These are phyloP conservation scores for Teunomyces gatunensis DNA, from an alignment of 805 yeast species.

Conservation along the genomic window DNA sequence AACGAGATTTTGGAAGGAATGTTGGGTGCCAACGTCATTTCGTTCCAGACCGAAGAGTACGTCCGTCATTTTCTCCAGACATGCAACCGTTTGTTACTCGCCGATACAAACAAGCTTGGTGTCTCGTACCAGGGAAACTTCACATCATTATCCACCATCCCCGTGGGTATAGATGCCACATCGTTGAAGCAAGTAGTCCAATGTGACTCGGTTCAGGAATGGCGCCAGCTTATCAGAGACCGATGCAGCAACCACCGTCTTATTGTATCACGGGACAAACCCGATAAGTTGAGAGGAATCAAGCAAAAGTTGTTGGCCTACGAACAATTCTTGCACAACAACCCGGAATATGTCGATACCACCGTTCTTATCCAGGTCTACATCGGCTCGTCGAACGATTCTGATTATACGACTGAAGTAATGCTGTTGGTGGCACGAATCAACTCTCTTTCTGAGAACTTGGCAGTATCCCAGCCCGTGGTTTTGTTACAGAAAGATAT, in stretches of 20 bases:
- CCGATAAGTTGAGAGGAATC: slow-evolving; percentile 84
- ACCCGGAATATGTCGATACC: slow-evolving; percentile 67
- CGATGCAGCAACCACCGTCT: slow-evolving; percentile 73
- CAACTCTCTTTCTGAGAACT: slow-evolving; percentile 69
- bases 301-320: slow-evolving; percentile 85
- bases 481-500: slow-evolving; percentile 85
- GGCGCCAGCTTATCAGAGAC: slow-evolving; percentile 70
- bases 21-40: slow-evolving; percentile 82
- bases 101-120: slow-evolving; percentile 69
- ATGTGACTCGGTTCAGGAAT: slow-evolving; percentile 52
- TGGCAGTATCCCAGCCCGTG: slow-evolving; percentile 77
- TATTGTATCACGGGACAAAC: slow-evolving; percentile 84
- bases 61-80: slow-evolving; percentile 93
- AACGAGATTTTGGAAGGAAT: slow-evolving; percentile 73
- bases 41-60: slow-evolving; percentile 91
- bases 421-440: slow-evolving; percentile 80
- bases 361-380: slow-evolving; percentile 84
- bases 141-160: slow-evolving; percentile 55
- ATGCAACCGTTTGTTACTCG: slow-evolving; percentile 75
- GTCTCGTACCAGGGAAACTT: slow-evolving; percentile 59
- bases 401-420: slow-evolving; percentile 69
- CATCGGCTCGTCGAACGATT: slow-evolving; percentile 52
- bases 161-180: slow-evolving; percentile 78
- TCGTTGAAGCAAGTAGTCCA: slow-evolving; percentile 47
- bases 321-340: slow-evolving; percentile 66